Evolutionary conservation across 805 yeast species (phyloP), one percentile per base, ranked within the genome.

Genomic region (Suhomyces sp.): DNA sequence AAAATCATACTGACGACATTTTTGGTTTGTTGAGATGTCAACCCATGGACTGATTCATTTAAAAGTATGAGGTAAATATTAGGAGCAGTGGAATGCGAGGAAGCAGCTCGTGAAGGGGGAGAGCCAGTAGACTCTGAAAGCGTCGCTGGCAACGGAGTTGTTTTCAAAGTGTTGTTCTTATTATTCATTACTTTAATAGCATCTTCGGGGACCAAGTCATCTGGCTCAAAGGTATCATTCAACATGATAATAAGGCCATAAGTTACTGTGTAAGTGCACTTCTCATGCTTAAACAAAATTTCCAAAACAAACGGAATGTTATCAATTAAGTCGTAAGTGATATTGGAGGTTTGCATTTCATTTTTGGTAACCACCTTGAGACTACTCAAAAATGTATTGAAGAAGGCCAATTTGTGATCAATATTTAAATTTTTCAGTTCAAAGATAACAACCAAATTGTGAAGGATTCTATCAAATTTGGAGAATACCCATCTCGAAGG

Each of bases 401-500:
- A 44, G 6, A 48, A 42, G 19, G 42, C 43, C 14, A 58, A 15
- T 36, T 63, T 64, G 10, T 47, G 50, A 5, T 55, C 63, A 4
- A 43, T 17, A n/a, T 35, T 12, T 5, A 65, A 28, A 6, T 41
- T 36, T 3, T 46, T 40, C 56, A 55, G 58, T 25, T 46, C 44
- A 33, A 62, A 53, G 1, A 53, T 47, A 5, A 54, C 23, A 2
- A 46, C 43, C 6, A 64, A 21, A 15, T 47, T 42, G 19, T 56
- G 60, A 32, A 64, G 36, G 1, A 67, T 46, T 35, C 51, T 50
- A 20, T 63, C 66, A 31, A 57, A 56, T 24, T 60, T 54, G 2
- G 48, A 28, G 32, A 45, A 56, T 2, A 60, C 52, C 74, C 74
- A 68, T 35, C 56, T 48, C 2, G 61, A 43, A 15, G 56, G 52